Evolutionary conservation across 2,329 filamentous ascomycete genomes (phyloP).

Genomic region (Ceratocystis cacaofunesta): DNA sequence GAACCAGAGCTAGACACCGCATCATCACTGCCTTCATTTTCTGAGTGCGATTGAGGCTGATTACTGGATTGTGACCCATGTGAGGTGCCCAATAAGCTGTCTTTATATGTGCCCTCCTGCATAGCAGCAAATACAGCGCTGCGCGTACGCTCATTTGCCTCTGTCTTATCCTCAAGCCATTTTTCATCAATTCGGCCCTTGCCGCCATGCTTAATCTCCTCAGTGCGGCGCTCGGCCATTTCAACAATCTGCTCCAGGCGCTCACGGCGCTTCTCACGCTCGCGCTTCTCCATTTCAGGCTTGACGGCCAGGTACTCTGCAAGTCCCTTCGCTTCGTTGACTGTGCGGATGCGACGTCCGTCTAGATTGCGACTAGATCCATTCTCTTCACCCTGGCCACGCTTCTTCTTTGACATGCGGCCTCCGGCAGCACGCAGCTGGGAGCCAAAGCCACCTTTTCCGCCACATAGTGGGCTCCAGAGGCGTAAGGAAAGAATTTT

Average conservation of each 20-base stretch:
- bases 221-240: slow-evolving; percentile 64
- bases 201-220: slow-evolving; percentile 60
- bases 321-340: slow-evolving; percentile 86
- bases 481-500: slow-evolving; percentile 73
- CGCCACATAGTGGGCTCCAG: slow-evolving; percentile 65
- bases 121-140: slow-evolving; percentile 60
- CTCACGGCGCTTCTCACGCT: slow-evolving; percentile 71
- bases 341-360: slow-evolving; percentile 74
- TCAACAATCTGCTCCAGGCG: slow-evolving; percentile 84
- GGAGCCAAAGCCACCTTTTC: slow-evolving; percentile 95
- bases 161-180: slow-evolving; percentile 92
- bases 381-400: slow-evolving; percentile 66
- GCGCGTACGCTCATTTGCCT: slow-evolving; percentile 68
- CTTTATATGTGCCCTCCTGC: slow-evolving; percentile 46
- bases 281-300: slow-evolving; percentile 90
- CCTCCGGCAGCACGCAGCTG: slow-evolving; percentile 92
- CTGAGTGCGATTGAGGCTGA: slow-evolving; percentile 20
- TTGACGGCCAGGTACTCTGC: slow-evolving; percentile 92
- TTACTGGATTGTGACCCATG: slow-evolving; percentile 31
- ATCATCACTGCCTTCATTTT: slow-evolving; percentile 20
- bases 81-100: slow-evolving; percentile 42
- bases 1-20: slow-evolving; percentile 12
- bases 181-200: slow-evolving; percentile 65
- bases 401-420: slow-evolving; percentile 93
- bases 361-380: slow-evolving; percentile 88